These are phyloP conservation scores for Oryza longistaminata DNA, from an alignment of 176 grass and related monocot genomes.

Conservation along the genomic window DNA sequence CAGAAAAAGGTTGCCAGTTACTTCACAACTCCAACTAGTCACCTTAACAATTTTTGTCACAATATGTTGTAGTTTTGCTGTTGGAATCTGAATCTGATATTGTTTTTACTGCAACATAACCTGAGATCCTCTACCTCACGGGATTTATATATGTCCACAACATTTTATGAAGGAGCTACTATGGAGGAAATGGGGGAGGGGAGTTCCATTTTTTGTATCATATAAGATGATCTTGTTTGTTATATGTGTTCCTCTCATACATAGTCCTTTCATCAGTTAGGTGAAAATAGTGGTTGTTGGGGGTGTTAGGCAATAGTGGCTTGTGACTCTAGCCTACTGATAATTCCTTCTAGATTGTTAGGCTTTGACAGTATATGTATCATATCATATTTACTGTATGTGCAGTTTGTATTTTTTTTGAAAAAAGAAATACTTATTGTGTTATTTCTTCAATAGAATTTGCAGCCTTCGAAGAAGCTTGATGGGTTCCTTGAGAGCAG, in stretches of 20 bases:
- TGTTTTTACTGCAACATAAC: background rate
- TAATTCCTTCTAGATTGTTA: background rate
- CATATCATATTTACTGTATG: background rate
- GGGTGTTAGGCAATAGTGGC: background rate
- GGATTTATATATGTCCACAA: background rate
- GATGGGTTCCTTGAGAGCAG: conserved; percentile 48
- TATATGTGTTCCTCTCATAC: background rate
- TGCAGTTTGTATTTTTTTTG: background rate
- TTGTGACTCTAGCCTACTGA: background rate
- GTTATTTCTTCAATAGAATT: conserved; percentile 45
- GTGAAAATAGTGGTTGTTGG: background rate
- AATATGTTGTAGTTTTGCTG: background rate
- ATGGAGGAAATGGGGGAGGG: background rate
- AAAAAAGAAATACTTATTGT: background rate
- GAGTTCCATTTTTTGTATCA: background rate
- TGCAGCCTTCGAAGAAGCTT: conserved; percentile 60
- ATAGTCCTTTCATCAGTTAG: background rate
- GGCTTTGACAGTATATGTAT: background rate
- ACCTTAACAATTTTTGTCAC: background rate
- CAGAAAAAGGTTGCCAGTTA: background rate
- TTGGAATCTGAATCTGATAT: background rate
- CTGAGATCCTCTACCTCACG: background rate
- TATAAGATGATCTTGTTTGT: conserved; percentile 18
- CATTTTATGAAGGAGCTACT: background rate
- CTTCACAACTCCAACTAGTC: background rate